phyloP scores from a whole-genome alignment of 2,329 filamentous ascomycete species.

The Neofusicoccum sp. region DNA sequence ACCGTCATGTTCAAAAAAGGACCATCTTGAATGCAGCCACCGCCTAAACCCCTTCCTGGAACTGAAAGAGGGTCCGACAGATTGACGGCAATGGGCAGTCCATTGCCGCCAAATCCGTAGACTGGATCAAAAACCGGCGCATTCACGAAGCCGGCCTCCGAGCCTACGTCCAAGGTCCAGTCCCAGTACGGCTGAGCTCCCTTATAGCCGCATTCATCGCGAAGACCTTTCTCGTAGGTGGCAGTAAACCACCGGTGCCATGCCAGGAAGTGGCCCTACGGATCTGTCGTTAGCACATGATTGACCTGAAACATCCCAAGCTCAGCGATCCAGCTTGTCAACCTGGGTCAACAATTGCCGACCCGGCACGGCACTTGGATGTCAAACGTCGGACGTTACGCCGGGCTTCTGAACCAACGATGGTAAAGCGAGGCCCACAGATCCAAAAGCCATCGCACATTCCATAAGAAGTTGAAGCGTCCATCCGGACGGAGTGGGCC shows the following conservation, averaged over 20 bases:
- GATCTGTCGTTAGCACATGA: background rate
- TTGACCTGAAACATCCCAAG: background rate
- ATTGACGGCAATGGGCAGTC: background rate
- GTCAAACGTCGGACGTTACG: background rate
- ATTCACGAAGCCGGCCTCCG: background rate
- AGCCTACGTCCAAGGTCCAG: slow-evolving; percentile 16
- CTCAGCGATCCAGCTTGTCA: background rate
- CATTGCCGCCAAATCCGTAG: slow-evolving; percentile 18
- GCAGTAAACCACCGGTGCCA: slow-evolving; percentile 13
- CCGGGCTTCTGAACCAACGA: background rate
- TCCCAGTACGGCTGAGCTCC: slow-evolving; percentile 16
- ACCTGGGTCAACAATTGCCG: background rate
- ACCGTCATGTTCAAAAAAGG: slow-evolving; percentile 50
- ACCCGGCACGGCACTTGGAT: background rate
- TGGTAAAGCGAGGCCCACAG: background rate
- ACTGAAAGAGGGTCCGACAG: background rate
- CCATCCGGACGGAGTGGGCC: no score
- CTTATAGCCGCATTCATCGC: slow-evolving; percentile 1
- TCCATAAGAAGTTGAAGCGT: no score
- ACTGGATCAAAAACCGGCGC: slow-evolving; percentile 16
- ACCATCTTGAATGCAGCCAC: slow-evolving; percentile 55
- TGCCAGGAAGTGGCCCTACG: slow-evolving; percentile 6
- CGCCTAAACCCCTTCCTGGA: slow-evolving; percentile 40
- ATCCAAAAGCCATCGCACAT: background rate
- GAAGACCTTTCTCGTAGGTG: background rate